phyloP scores from a whole-genome alignment of 352 stramenopile genomes.

The Globisporangium uncinulatum region DNA sequence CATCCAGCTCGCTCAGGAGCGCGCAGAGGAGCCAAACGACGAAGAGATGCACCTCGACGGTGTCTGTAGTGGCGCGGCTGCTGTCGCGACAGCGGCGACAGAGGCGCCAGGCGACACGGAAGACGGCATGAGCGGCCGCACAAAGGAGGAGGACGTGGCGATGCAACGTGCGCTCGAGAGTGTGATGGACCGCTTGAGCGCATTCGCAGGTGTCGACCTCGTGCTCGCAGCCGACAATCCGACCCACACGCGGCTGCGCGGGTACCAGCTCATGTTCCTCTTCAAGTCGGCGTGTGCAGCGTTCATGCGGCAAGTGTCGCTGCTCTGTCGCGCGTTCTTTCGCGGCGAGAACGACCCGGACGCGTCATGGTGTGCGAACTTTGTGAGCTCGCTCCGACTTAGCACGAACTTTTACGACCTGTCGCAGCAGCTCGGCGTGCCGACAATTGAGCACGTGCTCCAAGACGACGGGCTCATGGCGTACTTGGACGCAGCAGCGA shows the following conservation, averaged over 20 bases:
- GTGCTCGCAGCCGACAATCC: constrained; percentile 5
- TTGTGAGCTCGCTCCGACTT: constrained; percentile 65
- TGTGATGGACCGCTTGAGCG: constrained; percentile 47
- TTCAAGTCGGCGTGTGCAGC: constrained; percentile 70
- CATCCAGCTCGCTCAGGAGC: constrained; percentile 49
- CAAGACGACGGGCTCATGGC: constrained; percentile 36
- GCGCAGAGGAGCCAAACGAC: constrained; percentile 54
- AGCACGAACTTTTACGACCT: constrained; percentile 74
- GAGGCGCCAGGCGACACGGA: constrained; percentile 5
- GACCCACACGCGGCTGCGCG: constrained; percentile 30
- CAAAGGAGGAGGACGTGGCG: constrained; percentile 21
- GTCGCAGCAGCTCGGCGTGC: constrained; percentile 68
- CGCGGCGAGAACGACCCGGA: constrained; percentile 72
- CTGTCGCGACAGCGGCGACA: too few species aligned
- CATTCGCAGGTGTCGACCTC: constrained; percentile 33
- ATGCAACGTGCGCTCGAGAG: constrained; percentile 43
- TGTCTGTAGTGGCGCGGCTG: constrained; percentile 5
- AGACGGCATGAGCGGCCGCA: constrained; percentile 11
- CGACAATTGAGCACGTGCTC: constrained; percentile 50
- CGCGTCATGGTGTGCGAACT: constrained; percentile 70
- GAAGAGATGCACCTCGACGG: constrained; percentile 16
- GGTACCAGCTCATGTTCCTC: constrained; percentile 49
- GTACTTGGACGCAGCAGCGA: constrained; percentile 50
- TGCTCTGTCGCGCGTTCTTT: constrained; percentile 73
- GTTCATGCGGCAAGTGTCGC: constrained; percentile 77